Evolutionary conservation across 371 early-diverging fungal genomes (phyloP), one percentile per base, ranked within the genome.

Genomic region (Mucor mucedo): DNA sequence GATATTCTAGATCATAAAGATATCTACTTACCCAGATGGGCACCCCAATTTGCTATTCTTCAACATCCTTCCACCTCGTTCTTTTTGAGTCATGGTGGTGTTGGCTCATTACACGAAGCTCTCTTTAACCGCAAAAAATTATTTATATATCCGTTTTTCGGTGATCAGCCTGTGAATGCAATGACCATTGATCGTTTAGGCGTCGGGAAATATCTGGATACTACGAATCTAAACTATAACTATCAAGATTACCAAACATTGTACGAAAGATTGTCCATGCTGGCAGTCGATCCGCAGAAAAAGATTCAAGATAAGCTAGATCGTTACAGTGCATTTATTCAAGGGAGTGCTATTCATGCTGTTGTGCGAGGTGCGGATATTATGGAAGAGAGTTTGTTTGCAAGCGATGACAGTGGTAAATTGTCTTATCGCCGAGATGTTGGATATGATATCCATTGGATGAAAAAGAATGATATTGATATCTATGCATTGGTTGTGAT

Each of bases 31-130:
- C 10, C 52, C 0, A 14, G 49, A 9, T 75, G 79, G 76, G 71
- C 75, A 1, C 78, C 79, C 33, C 82, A 82, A 21, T 60, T 68
- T 32, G 69, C 75, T 40, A 68, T 82, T 40, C 68, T 82, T 8
- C 56, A 62, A 3, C 82, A 82, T 50, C 49, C 70, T 8, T 62
- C 73, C 0, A 72, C 66, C 1, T 27, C n/a, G 6, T 55, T 77
- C 2, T 82, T 79, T 58, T 21, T 82, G 0, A 66, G 65, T 11
- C 77, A 79, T 47, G 73, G 82, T 10, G 82, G 82, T 16, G 64
- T 66, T 2, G 72, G 64, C 3, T 74, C 74, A 14, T 29, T 75
- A 5, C 66, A 65, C 30, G 82, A 82, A 65, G 66, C 71, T 0
- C 47, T 75, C 1, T 72, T 65, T 38, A 28, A 57, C 42, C 73